These are phyloP conservation scores for Cryptococcus jaspeensis DNA, from an alignment of 1,284 basidiomycete species.

Conservation along the genomic window DNA sequence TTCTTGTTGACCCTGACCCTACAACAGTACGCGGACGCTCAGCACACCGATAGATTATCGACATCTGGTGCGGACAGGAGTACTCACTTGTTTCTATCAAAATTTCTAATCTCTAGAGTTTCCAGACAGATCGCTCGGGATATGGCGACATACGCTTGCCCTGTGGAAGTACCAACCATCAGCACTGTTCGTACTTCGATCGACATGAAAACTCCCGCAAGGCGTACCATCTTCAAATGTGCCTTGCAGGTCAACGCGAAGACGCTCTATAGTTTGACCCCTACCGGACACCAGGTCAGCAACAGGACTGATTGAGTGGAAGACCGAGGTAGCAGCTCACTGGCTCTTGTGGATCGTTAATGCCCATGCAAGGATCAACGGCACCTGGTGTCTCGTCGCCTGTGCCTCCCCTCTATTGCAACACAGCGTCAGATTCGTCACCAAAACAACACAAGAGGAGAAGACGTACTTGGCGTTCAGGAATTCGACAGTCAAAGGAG, in stretches of 20 bases:
- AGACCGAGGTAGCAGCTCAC: slow-evolving; percentile 2
- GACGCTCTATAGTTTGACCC: slow-evolving; percentile 64
- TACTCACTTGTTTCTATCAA: slow-evolving; percentile 21
- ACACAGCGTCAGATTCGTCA: neutral
- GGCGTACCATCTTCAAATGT: slow-evolving; percentile 55
- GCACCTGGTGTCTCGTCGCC: slow-evolving; percentile 31
- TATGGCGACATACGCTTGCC: slow-evolving; percentile 43
- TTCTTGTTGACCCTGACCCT: slow-evolving; percentile 25
- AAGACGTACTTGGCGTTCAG: slow-evolving; percentile 24
- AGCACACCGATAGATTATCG: neutral
- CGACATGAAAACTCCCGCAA: neutral
- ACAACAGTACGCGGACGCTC: neutral
- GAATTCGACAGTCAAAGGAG: slow-evolving; percentile 28
- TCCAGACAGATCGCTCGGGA: slow-evolving; percentile 40
- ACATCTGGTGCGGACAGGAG: neutral
- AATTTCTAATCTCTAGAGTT: slow-evolving; percentile 29
- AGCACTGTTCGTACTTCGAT: neutral
- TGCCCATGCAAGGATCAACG: slow-evolving; percentile 38
- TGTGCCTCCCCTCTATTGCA: slow-evolving; percentile 17
- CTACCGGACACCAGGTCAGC: neutral
- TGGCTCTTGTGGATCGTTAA: slow-evolving; percentile 42
- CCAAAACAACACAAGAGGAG: neutral
- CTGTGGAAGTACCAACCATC: slow-evolving; percentile 8
- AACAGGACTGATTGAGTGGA: neutral
- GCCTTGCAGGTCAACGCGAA: slow-evolving; percentile 74